Percentiles rank a stretch among this genome's conserved stretches.
Conservation (phyloP, 495 filamentous ascomycete species). For the Melanomma pulvis-pyrius region DNA sequence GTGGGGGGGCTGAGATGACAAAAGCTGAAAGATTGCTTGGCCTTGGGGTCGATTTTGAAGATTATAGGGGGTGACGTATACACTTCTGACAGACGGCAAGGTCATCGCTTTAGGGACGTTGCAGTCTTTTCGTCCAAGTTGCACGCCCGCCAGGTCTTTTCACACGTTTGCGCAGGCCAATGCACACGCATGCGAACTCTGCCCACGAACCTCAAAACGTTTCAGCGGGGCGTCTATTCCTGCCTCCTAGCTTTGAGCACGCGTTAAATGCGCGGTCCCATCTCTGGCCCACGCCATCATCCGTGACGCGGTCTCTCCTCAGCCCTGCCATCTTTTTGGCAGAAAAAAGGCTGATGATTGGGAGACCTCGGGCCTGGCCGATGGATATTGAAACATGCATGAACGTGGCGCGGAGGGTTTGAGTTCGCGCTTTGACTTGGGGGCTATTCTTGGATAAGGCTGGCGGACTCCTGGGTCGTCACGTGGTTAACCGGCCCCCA, state of each 20-base stretch:
- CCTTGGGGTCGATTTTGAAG: neutral
- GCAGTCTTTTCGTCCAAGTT: neutral
- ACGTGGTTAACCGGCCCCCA: neutral
- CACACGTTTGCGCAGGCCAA: neutral
- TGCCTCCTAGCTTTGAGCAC: neutral
- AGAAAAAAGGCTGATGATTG: constrained; percentile 1
- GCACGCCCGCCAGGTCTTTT: neutral
- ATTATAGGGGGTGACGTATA: neutral
- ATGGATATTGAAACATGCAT: constrained; percentile 11
- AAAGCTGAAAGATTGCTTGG: neutral
- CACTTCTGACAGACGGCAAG: neutral
- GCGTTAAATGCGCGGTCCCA: neutral
- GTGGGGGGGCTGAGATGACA: neutral
- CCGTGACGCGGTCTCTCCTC: neutral
- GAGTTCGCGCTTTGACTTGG: neutral
- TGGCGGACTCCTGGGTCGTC: neutral
- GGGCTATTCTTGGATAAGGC: constrained; percentile 18
- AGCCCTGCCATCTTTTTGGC: neutral
- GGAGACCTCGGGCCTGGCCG: neutral
- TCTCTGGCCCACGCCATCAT: neutral
- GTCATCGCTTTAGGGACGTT: neutral
- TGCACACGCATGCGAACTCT: neutral
- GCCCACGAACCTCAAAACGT: neutral
- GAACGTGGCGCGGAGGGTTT: constrained; percentile 2
- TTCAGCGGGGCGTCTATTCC: neutral